Conservation (phyloP, 2,329 filamentous ascomycete species). For the Aureobasidium lini region DNA sequence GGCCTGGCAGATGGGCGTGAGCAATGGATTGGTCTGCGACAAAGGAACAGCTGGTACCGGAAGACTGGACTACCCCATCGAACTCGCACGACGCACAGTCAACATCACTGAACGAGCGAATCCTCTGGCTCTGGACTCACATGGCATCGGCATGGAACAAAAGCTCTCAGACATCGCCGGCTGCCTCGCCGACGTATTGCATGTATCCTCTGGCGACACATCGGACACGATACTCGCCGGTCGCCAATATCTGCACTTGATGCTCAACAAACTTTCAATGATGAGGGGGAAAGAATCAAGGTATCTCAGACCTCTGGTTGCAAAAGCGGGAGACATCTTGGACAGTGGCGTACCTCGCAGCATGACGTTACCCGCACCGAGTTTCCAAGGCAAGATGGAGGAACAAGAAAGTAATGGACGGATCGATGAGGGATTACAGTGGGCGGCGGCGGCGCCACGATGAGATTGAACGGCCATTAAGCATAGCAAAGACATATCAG, state of each 20-base stretch:
- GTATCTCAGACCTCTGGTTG: conserved; percentile 28
- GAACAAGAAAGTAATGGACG: not conserved
- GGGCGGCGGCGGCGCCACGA: not conserved
- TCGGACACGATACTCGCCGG: conserved; percentile 27
- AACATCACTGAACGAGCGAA: conserved; percentile 25
- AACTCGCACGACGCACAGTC: conserved; percentile 28
- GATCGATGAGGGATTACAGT: not conserved
- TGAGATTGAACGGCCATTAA: not conserved
- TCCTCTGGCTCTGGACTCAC: conserved; percentile 25
- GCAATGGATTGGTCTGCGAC: conserved; percentile 30
- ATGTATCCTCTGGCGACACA: conserved; percentile 28
- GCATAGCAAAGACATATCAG: not conserved
- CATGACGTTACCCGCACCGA: not conserved
- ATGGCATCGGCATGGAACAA: conserved; percentile 32
- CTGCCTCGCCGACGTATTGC: conserved; percentile 30
- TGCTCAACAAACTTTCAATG: conserved; percentile 26
- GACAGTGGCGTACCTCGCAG: conserved; percentile 16
- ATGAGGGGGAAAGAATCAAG: conserved; percentile 30
- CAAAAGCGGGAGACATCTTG: conserved; percentile 26
- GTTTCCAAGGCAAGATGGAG: not conserved
- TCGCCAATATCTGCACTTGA: conserved; percentile 27
- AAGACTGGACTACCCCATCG: conserved; percentile 30
- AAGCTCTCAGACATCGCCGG: conserved; percentile 30
- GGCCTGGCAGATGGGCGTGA: conserved; percentile 32
- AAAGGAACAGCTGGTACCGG: conserved; percentile 25